These are phyloP conservation scores for Pleoardoris graminearum DNA, from an alignment of 2,329 filamentous ascomycete species.

Conservation along the genomic window DNA sequence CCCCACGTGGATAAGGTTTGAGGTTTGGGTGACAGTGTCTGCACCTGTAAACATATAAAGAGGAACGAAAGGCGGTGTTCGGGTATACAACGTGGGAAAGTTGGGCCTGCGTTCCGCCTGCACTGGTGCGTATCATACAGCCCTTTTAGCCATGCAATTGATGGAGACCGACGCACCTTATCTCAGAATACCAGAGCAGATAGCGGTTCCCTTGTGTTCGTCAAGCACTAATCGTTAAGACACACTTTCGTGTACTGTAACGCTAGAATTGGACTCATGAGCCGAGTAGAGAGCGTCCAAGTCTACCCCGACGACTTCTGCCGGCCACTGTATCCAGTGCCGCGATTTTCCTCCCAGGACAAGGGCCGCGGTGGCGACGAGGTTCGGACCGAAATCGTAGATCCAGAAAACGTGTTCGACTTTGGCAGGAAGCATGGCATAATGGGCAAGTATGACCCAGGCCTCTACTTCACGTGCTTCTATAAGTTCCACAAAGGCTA, in stretches of 20 bases:
- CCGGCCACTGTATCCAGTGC: slow-evolving; percentile 32
- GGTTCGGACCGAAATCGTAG: slow-evolving; percentile 20
- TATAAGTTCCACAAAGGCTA: slow-evolving; percentile 23
- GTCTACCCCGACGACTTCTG: slow-evolving; percentile 20
- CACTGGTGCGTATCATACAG: too few species aligned
- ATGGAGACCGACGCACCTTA: too few species aligned
- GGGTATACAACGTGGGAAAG: background rate
- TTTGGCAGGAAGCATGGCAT: slow-evolving; percentile 25
- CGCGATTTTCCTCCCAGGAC: slow-evolving; percentile 27
- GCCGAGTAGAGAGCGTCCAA: slow-evolving; percentile 17
- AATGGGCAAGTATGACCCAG: slow-evolving; percentile 36
- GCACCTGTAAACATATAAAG: too few species aligned
- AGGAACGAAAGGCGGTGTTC: background rate
- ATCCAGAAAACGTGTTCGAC: slow-evolving; percentile 26
- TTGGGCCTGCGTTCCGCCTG: too few species aligned
- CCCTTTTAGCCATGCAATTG: too few species aligned
- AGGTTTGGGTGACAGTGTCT: too few species aligned
- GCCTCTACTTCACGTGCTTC: slow-evolving; percentile 27
- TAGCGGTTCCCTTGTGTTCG: background rate
- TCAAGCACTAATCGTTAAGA: background rate
- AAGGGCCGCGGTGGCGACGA: slow-evolving; percentile 27
- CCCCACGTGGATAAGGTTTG: too few species aligned
- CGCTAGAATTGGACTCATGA: background rate
- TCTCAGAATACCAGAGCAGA: too few species aligned
- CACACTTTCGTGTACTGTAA: background rate